A percentile compares a stretch with the other conserved stretches of the same genome.
Conservation (phyloP, 2,329 filamentous ascomycete species). For the Leptographium flavum region DNA sequence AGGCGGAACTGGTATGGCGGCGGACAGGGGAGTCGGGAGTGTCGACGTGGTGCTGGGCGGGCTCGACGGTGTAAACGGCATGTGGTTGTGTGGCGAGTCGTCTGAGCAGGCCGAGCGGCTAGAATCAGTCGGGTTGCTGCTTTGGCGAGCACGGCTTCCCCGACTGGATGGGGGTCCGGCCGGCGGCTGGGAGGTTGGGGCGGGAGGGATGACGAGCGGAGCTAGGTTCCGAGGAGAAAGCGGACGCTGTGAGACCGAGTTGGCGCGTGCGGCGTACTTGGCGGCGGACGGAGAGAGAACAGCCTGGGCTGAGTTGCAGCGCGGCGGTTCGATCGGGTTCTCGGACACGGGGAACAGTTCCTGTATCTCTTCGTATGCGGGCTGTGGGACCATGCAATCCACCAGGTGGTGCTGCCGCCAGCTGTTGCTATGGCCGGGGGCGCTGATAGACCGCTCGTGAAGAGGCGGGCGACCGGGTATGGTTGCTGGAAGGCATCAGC, state of each 20-base stretch:
- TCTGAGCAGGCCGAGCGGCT: conserved; percentile 28
- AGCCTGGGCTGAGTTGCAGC: conserved; percentile 11
- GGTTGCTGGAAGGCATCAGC: conserved; percentile 32
- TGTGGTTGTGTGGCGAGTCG: conserved; percentile 30
- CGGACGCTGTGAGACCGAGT: conserved; percentile 17
- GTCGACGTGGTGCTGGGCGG: conserved; percentile 23
- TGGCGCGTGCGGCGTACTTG: background rate
- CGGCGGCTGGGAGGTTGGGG: conserved; percentile 14
- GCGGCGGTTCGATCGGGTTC: conserved; percentile 11
- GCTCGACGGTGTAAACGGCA: conserved; percentile 19
- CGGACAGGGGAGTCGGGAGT: conserved; percentile 33
- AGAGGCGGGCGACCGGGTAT: conserved; percentile 51
- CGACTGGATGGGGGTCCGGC: conserved; percentile 23
- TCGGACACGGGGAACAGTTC: conserved; percentile 14
- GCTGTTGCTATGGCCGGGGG: conserved; percentile 35
- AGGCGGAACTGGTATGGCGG: background rate
- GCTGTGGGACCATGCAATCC: conserved; percentile 20
- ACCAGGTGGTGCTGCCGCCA: conserved; percentile 30
- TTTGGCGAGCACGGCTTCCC: conserved; percentile 28
- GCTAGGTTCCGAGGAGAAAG: conserved; percentile 39
- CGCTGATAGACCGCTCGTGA: conserved; percentile 50
- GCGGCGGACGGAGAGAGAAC: conserved; percentile 5
- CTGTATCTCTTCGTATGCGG: conserved; percentile 18
- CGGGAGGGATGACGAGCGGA: conserved; percentile 26
- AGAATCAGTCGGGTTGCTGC: conserved; percentile 27